Conservation (phyloP, 2,329 filamentous ascomycete species). For the Thelonectria discophora region DNA sequence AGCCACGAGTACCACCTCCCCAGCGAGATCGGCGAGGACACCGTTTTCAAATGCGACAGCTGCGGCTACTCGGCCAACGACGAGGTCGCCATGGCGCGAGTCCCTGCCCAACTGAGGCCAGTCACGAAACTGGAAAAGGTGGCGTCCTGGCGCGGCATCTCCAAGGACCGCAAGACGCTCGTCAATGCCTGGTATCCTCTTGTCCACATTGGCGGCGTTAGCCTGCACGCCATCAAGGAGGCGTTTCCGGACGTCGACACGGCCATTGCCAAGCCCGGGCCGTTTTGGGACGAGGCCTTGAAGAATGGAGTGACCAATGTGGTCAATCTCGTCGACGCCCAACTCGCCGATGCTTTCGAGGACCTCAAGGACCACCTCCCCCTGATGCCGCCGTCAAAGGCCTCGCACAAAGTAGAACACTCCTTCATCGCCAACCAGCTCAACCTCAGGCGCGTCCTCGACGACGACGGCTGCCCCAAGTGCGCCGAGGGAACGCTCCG, state of each 20-base stretch:
- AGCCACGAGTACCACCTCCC: constrained; percentile 96
- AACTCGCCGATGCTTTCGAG: constrained; percentile 41
- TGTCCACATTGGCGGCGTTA: constrained; percentile 49
- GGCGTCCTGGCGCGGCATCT: constrained; percentile 74
- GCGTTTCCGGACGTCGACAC: constrained; percentile 75
- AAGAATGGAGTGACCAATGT: constrained; percentile 32
- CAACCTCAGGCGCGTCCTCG: constrained; percentile 70
- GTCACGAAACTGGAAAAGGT: too few species aligned
- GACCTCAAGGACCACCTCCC: constrained; percentile 38
- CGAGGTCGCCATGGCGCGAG: constrained; percentile 71
- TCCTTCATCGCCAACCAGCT: constrained; percentile 47
- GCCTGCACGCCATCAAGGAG: constrained; percentile 69
- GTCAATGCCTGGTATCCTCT: constrained; percentile 75
- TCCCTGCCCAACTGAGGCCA: too few species aligned
- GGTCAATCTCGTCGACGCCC: constrained; percentile 49
- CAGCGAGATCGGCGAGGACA: constrained; percentile 83
- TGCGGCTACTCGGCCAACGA: constrained; percentile 88
- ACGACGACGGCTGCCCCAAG: constrained; percentile 76
- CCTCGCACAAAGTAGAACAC: constrained; percentile 29
- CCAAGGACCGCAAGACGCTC: constrained; percentile 71
- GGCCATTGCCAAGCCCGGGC: constrained; percentile 67
- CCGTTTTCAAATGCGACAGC: constrained; percentile 75
- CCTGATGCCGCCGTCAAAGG: constrained; percentile 33
- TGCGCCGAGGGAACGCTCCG: constrained; percentile 72
- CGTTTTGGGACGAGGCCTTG: constrained; percentile 60